A percentile compares a stretch with the other conserved stretches of the same genome.
Evolutionary conservation across 495 filamentous ascomycete genomes (phyloP).

Genomic region (Trichocladium uniseriatum): DNA sequence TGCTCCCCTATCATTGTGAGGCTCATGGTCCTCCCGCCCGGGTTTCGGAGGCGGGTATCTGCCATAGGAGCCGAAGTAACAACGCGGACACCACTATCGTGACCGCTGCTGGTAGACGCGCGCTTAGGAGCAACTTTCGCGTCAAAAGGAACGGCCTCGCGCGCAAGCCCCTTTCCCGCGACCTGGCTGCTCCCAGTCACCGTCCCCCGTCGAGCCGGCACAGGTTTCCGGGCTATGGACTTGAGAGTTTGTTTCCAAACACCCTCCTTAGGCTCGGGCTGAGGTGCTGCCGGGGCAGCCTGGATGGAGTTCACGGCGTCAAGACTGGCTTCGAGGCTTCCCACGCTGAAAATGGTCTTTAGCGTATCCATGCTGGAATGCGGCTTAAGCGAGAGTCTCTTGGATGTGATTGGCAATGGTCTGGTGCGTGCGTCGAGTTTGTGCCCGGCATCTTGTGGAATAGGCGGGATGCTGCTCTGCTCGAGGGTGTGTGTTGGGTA

Average conservation of each 20-base stretch:
- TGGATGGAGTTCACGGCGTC: conserved; percentile 20
- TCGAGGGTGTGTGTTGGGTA: conserved; percentile 26
- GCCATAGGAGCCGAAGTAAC: too few relatives aligned
- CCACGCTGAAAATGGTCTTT: conserved; percentile 36
- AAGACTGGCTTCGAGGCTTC: conserved; percentile 24
- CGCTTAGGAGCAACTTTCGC: too few relatives aligned
- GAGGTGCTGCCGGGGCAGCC: conserved; percentile 2
- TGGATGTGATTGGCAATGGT: conserved; percentile 23
- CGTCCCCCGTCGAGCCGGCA: conserved; percentile 17
- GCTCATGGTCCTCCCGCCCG: conserved; percentile 15
- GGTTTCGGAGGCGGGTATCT: neutral
- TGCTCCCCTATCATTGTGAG: conserved; percentile 12
- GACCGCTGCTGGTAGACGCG: too few relatives aligned
- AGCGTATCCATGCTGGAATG: conserved; percentile 32
- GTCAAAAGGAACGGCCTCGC: too few relatives aligned
- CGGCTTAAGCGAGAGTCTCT: conserved; percentile 25
- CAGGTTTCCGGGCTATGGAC: conserved; percentile 28
- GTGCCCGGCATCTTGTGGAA: conserved; percentile 27
- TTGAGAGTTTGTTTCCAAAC: conserved; percentile 26
- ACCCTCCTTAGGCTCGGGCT: conserved; percentile 12
- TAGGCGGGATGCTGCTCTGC: conserved; percentile 22
- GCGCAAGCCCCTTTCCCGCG: too few relatives aligned
- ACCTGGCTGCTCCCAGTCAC: neutral
- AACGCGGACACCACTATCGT: too few relatives aligned
- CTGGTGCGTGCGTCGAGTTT: conserved; percentile 28